Evolutionary conservation across 805 yeast genomes (phyloP), one percentile per base, ranked within the genome.

Genomic region (Grigorovia humatica): DNA sequence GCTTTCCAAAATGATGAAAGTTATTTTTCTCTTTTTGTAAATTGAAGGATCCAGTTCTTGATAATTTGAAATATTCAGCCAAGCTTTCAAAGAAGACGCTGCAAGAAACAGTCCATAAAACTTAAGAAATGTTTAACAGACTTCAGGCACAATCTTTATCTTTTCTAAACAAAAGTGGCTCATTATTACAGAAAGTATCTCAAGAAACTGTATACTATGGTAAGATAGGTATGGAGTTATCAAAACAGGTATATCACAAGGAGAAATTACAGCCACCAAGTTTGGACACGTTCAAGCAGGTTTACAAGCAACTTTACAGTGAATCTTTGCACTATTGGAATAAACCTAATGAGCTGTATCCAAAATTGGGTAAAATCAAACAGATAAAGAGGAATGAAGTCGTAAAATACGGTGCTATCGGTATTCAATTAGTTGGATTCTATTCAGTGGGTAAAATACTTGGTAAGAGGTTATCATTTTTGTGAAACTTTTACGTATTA

Each of bases 211-310:
- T 87, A 53, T 93, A 88, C 85, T 93, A 93, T 86, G 74, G 82
- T 52, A 79, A 78, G 61, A 80, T 78, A 46, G 68, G 75, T 48
- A 75, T 70, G 53, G 81, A 79, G 64, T 57, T 77, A 46, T 74
- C 79, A 19, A 71, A 71, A 61, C 74, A 72, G 70, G 86, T 93
- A 56, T 93, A 91, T 80, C 73, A 82, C 66, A 85, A 86, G 72
- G 99, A 93, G 75, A 95, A 89, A 57, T 74, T 93, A 62, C 87
- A 95, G 55, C 98, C 98, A 57, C 99, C 99, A 63, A 68, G 88
- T 44, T 63, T 77, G 55, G 78, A 79, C 52, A 88, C 88, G 69
- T 77, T 91, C 75, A 83, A 85, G 74, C 73, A 78, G 58, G 88
- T 86, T 44, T 89, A 85, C 78, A 70, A 77, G 59, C 65, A 72